These are phyloP conservation scores for Penicillium desertorum DNA, from an alignment of 495 filamentous ascomycete genomes.

Conservation along the genomic window DNA sequence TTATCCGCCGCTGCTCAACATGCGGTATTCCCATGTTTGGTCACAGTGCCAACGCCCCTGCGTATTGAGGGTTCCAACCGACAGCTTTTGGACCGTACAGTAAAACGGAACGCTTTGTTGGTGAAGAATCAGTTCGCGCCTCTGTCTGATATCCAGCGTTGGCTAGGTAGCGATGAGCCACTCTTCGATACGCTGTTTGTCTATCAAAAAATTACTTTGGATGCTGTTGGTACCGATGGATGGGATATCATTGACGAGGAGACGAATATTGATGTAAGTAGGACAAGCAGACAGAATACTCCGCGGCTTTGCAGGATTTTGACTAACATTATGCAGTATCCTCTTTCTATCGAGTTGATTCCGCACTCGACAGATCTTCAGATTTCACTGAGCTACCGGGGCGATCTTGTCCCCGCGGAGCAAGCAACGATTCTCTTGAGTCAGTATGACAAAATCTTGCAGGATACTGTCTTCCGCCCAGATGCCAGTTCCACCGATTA, in stretches of 20 bases:
- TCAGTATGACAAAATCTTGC: slow-evolving; percentile 34
- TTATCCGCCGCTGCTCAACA: slow-evolving; percentile 49
- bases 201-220: slow-evolving; percentile 61
- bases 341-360: slow-evolving; percentile 71
- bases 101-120: slow-evolving; percentile 58
- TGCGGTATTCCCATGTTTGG: slow-evolving; percentile 69
- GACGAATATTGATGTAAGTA: slow-evolving; percentile 55
- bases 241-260: slow-evolving; percentile 56
- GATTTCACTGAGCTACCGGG: slow-evolving; percentile 61
- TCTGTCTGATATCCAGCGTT: slow-evolving; percentile 64
- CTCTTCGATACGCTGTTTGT: slow-evolving; percentile 80
- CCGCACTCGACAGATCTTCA: slow-evolving; percentile 46
- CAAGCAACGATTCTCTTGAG: slow-evolving; percentile 52
- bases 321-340: slow-evolving; percentile 46
- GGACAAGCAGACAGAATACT: not conserved
- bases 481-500: slow-evolving; percentile 24
- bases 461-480: slow-evolving; percentile 28
- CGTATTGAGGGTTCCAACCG: slow-evolving; percentile 49
- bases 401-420: slow-evolving; percentile 56
- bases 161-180: slow-evolving; percentile 56
- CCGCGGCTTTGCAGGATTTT: slow-evolving; percentile 18
- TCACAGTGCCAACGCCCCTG: slow-evolving; percentile 66
- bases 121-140: slow-evolving; percentile 69
- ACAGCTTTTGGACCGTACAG: slow-evolving; percentile 55
- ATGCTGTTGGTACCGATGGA: slow-evolving; percentile 5